phyloP scores from a whole-genome alignment of 257 asterid species.

The Verbena officinalis region DNA sequence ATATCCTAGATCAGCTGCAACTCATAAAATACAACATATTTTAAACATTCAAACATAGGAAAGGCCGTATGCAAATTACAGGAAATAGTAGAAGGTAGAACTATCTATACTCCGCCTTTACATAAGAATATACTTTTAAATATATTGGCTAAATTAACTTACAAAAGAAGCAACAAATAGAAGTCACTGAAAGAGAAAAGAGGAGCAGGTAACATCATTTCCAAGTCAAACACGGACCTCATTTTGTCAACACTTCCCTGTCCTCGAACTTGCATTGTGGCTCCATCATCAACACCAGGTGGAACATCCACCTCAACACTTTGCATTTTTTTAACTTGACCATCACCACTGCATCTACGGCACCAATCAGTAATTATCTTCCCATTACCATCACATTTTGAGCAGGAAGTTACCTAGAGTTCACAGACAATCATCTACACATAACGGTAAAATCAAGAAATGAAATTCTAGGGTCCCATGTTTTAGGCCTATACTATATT shows the following conservation, averaged over 20 bases:
- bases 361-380: constrained; percentile 80
- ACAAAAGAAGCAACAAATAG: constrained; percentile 10
- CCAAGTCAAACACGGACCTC: constrained; percentile 49
- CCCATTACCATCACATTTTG: constrained; percentile 84
- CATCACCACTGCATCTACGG: constrained; percentile 70
- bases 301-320: constrained; percentile 76
- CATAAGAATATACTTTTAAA: constrained; percentile 9
- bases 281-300: constrained; percentile 81
- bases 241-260: constrained; percentile 83
- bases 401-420: constrained; percentile 86
- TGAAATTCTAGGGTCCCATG: constrained; percentile 21
- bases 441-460: constrained; percentile 40
- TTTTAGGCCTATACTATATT: constrained; percentile 12
- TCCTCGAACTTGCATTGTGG: constrained; percentile 80
- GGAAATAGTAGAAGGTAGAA: constrained; percentile 2
- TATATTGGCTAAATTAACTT: constrained; percentile 3
- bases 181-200: constrained; percentile 15
- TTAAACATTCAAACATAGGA: constrained; percentile 1
- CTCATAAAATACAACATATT: neutral
- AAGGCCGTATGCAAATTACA: constrained; percentile 7
- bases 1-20: constrained; percentile 27
- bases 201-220: constrained; percentile 23
- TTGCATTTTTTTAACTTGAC: constrained; percentile 66
- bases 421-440: constrained; percentile 55
- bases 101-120: neutral